Evolutionary conservation across 2,329 filamentous ascomycete species (phyloP).

Genomic region (Botryotinia globosa): DNA sequence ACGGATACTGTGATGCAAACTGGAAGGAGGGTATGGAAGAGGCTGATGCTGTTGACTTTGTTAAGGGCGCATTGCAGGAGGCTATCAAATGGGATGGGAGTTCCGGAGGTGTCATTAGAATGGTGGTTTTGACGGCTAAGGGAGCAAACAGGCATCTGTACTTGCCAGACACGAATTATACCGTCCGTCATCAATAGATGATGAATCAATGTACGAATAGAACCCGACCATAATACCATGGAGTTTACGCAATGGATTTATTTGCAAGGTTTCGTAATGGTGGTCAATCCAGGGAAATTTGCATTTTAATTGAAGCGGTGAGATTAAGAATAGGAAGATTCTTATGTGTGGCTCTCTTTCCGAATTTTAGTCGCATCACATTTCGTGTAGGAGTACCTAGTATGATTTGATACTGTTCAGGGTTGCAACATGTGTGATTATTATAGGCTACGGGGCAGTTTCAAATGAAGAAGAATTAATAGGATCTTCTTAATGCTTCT

Average conservation of each 20-base stretch:
- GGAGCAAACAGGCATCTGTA: constrained; percentile 94
- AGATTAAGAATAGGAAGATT: constrained; percentile 21
- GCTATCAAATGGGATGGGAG: constrained; percentile 99
- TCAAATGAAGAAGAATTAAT: not conserved
- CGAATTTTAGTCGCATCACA: constrained; percentile 1
- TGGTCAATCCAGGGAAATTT: constrained; percentile 23
- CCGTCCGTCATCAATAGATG: constrained; percentile 50
- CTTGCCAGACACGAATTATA: constrained; percentile 86
- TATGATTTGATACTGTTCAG: constrained; percentile 5
- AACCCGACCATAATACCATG: constrained; percentile 35
- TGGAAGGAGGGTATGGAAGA: constrained; percentile 96
- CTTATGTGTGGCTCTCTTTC: not conserved
- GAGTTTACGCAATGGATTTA: constrained; percentile 23
- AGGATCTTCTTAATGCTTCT: not conserved
- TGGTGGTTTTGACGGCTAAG: constrained; percentile 90
- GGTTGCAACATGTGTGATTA: constrained; percentile 11
- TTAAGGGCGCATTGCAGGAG: constrained; percentile 86
- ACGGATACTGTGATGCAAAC: constrained; percentile 95
- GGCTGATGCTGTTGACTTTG: constrained; percentile 84
- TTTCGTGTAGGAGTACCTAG: not conserved
- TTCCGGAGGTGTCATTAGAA: constrained; percentile 94
- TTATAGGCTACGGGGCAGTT: not conserved
- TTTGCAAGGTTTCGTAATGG: constrained; percentile 24
- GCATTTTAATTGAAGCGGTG: constrained; percentile 25
- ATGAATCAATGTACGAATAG: constrained; percentile 38